phyloP scores from a whole-genome alignment of 2,329 filamentous ascomycete species.

The Clonostachys byssicola region DNA sequence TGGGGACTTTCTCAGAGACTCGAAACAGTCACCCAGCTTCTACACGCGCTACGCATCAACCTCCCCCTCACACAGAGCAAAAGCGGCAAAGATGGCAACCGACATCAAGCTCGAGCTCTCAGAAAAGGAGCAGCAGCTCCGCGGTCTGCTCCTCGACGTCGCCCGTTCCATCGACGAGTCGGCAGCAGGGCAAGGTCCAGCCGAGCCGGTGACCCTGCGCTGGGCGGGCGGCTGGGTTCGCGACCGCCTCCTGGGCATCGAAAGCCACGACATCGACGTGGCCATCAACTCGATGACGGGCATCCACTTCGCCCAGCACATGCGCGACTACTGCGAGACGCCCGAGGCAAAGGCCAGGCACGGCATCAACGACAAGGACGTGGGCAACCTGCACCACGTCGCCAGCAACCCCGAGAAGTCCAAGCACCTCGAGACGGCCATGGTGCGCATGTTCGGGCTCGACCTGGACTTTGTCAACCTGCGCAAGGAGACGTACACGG shows the following conservation, averaged over 20 bases:
- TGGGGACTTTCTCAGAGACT: slow-evolving; percentile 3
- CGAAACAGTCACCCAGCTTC: too few relatives aligned
- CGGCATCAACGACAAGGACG: slow-evolving; percentile 47
- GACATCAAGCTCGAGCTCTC: too few relatives aligned
- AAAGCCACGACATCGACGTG: slow-evolving; percentile 78
- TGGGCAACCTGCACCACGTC: slow-evolving; percentile 82
- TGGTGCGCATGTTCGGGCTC: slow-evolving; percentile 76
- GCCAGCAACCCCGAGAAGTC: slow-evolving; percentile 92
- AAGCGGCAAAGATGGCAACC: too few relatives aligned
- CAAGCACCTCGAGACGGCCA: slow-evolving; percentile 91
- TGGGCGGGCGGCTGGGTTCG: slow-evolving; percentile 88
- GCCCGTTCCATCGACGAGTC: slow-evolving; percentile 55
- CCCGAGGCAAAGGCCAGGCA: slow-evolving; percentile 60
- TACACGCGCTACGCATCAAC: too few relatives aligned
- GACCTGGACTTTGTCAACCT: slow-evolving; percentile 95
- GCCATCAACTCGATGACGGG: slow-evolving; percentile 86
- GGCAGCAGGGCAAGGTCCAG: slow-evolving; percentile 24
- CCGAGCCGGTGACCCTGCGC: slow-evolving; percentile 59
- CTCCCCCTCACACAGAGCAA: too few relatives aligned
- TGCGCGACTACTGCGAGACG: slow-evolving; percentile 64
- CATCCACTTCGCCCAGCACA: slow-evolving; percentile 64
- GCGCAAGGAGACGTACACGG: slow-evolving; percentile 83
- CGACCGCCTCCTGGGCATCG: slow-evolving; percentile 71
- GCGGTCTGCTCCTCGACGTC: slow-evolving; percentile 77
- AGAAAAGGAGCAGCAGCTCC: slow-evolving; percentile 60